Base-by-base conservation (phyloP, 2,329 filamentous ascomycete species). In the Pseudocercospora pini-densiflorae region DNA sequence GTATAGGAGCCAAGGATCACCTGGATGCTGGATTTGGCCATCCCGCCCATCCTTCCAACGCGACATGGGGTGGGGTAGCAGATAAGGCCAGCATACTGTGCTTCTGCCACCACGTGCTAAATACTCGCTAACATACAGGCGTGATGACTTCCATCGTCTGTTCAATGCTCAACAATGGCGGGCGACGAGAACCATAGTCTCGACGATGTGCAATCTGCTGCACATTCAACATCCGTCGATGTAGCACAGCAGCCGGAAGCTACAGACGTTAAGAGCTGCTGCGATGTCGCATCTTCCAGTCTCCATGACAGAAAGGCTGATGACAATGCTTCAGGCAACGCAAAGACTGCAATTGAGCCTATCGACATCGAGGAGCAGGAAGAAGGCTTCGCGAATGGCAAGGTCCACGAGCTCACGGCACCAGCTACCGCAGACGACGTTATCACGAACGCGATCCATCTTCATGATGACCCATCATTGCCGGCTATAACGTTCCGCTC, bases 391-490 rank as follows among this genome's bases (percentile, higher is more conserved):
- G 23, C 19, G 4, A 51, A 40, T 58, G 54, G 29, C 54, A 58
- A 58, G 19, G 24, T 58, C 10, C 54, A 58, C n/a, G 54, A 36
- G 29, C 54, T 58, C 54, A 58, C 54, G n/a, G 21, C 27, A 19
- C 54, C 54, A 31, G 54, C 54, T 12, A 58, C 54, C 5, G 27
- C 54, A 16, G 21, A 27, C 27, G 54, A 58, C 8, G 54, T 58
- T 1, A 40, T 58, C 27, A 58, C 54, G 29, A 58, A 40, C 16
- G 29, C 54, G 14, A 58, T 58, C 9, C 54, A 58, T 58, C 33
- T 58, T 3, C 14, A 33, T 23, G 54, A 58, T 58, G 54, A 58
- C n/a, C 54, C 29, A 31, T 58, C 54, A 9, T 24, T 58, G 3
- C 54, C 29, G 10, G 29, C 54, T 7, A 40, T 58, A 4, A 58